A percentile compares a stretch with the other conserved stretches of the same genome.
Evolutionary conservation across 768 basidiomycete genomes (phyloP).

Genomic region (Trametes coccinea): DNA sequence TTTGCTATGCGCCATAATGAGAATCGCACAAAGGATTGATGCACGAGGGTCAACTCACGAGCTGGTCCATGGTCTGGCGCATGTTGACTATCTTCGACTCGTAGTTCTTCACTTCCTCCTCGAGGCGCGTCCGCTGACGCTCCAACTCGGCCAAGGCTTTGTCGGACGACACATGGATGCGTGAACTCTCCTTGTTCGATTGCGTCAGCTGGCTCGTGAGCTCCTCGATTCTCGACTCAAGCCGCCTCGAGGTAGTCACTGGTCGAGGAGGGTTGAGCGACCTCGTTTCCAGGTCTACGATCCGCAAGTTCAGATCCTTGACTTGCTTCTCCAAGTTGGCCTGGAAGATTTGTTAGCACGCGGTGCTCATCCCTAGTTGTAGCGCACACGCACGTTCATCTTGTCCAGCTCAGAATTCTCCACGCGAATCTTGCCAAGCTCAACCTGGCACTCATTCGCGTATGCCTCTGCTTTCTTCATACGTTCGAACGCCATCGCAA

Average conservation of each 20-base stretch:
- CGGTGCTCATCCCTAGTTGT: not conserved
- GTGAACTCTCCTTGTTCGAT: conserved; percentile 45
- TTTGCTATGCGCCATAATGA: conserved; percentile 52
- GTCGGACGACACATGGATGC: conserved; percentile 44
- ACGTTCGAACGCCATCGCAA: conserved; percentile 67
- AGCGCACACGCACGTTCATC: conserved; percentile 57
- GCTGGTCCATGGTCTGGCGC: conserved; percentile 58
- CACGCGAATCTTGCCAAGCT: conserved; percentile 73
- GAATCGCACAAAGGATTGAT: conserved; percentile 1
- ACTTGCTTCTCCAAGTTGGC: conserved; percentile 82
- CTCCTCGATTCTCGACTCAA: conserved; percentile 74
- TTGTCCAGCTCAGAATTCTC: conserved; percentile 83
- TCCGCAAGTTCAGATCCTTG: conserved; percentile 80
- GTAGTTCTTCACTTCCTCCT: conserved; percentile 63
- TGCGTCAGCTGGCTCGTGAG: conserved; percentile 60
- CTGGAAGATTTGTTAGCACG: conserved; percentile 38
- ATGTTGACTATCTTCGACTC: conserved; percentile 59
- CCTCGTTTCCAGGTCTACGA: conserved; percentile 81
- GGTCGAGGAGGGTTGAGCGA: conserved; percentile 70
- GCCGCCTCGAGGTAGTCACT: conserved; percentile 50
- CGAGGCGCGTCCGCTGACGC: conserved; percentile 57
- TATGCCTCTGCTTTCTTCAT: conserved; percentile 81
- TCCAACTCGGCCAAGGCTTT: conserved; percentile 63
- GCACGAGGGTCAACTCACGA: conserved; percentile 45
- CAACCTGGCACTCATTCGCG: conserved; percentile 72